Evolutionary conservation across 371 early-diverging fungal genomes (phyloP), one percentile per base, ranked within the genome.

Genomic region (Mucor ambiguus): DNA sequence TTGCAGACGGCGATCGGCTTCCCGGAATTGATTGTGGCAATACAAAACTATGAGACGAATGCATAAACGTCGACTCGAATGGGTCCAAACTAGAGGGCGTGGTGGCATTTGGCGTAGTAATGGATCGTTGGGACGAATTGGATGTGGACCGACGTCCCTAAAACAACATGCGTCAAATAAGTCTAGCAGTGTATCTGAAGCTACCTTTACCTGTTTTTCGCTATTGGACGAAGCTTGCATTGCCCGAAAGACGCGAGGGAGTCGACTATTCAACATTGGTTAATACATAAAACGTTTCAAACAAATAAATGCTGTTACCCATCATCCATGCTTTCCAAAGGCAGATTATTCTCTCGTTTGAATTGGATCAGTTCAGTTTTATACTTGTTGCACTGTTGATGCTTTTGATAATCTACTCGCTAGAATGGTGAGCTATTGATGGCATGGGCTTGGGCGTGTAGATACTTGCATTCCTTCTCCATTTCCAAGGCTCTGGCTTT

Each of bases 311-410:
- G 7, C 4, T 30, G 28, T 71, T 79, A 82, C 84, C 79, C 80
- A 43, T 86, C 85, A 58, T 89, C 89, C n/a, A 89, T 70, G 68
- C 88, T 88, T 63, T 83, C 87, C 14, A 77, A 63, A 4, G 88
- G 77, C 62, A 86, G 58, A 10, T 87, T 86, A 32, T 79, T 65
- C 38, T 88, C 80, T 68, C 86, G 86, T 32, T 92, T 84, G 61
- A 90, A 76, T 16, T 88, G 84, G 33, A 91, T 71, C 9, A 92
- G 77, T 73, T 92, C 93, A 52, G 85, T 82, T 59, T 90, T 86
- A 72, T 88, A 87, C 48, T 85, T 79, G 72, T 88, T 88, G 67
- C 88, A 87, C 67, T 89, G 92, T 58, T 82, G 86, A 35, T 56
- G 56, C 16, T 56, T 56, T 33, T 56, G 56, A 33, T 32, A n/a